These are phyloP conservation scores for Lasiodiplodia sp. DNA, from an alignment of 2,329 filamentous ascomycete species.

Conservation along the genomic window DNA sequence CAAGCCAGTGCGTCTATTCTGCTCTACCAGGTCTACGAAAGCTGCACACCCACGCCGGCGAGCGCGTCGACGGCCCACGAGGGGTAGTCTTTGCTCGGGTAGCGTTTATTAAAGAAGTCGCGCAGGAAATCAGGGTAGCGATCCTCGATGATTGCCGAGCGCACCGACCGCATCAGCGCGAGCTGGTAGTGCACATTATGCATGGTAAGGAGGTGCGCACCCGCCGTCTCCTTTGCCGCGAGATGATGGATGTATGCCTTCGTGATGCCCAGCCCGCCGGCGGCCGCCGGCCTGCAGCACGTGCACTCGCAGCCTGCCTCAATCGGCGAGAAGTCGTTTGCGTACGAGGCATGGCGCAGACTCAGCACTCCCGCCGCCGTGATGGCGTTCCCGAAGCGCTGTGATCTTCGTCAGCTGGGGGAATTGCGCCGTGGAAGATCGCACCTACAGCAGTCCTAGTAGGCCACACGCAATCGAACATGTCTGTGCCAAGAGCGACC, in stretches of 20 bases:
- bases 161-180: constrained; percentile 76
- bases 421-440: background rate
- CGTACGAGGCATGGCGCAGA: constrained; percentile 76
- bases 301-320: constrained; percentile 83
- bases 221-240: constrained; percentile 91
- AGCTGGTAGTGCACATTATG: constrained; percentile 97
- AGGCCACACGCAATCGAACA: constrained; percentile 99
- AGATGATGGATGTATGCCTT: constrained; percentile 91
- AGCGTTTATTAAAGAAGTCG: constrained; percentile 78
- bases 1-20: background rate
- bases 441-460: constrained; percentile 79
- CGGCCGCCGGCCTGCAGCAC: constrained; percentile 71
- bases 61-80: constrained; percentile 85
- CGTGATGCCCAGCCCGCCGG: constrained; percentile 81
- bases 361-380: constrained; percentile 84
- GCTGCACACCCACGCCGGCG: constrained; percentile 78
- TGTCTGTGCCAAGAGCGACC: constrained; percentile 92
- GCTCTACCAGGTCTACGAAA: constrained; percentile 40
- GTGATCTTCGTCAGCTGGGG: constrained; percentile 2
- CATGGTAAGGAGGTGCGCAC: constrained; percentile 84
- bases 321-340: constrained; percentile 81
- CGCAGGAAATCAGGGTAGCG: constrained; percentile 78
- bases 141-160: constrained; percentile 82
- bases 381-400: constrained; percentile 92
- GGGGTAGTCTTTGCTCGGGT: constrained; percentile 75